These are phyloP conservation scores for Teunomyces panamensis DNA, from an alignment of 805 yeast species.

Conservation along the genomic window DNA sequence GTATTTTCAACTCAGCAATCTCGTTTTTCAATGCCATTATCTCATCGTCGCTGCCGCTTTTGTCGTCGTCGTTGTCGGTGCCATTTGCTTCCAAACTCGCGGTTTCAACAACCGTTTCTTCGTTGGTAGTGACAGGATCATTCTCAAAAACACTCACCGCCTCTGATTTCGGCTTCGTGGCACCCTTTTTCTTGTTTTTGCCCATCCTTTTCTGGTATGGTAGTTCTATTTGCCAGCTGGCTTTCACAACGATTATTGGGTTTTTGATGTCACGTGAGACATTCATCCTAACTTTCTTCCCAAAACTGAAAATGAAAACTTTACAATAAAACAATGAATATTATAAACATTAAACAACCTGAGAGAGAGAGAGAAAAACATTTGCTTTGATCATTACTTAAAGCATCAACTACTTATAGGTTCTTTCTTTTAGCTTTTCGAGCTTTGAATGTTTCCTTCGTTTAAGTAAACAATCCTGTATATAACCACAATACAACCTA, in stretches of 20 bases:
- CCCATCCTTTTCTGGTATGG: conserved; percentile 13
- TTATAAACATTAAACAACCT: neutral
- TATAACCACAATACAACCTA: neutral
- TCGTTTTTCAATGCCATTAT: conserved; percentile 7
- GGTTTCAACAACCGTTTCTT: neutral
- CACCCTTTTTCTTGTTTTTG: conserved; percentile 19
- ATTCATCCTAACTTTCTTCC: neutral
- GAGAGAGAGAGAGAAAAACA: too few relatives aligned
- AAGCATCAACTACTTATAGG: too few relatives aligned
- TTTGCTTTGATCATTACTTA: too few relatives aligned
- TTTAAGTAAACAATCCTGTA: neutral
- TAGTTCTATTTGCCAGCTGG: conserved; percentile 2
- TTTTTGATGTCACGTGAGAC: neutral
- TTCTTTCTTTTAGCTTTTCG: too few relatives aligned
- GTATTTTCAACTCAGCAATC: conserved; percentile 5
- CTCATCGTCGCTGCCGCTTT: neutral
- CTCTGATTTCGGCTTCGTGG: conserved; percentile 15
- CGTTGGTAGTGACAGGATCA: neutral
- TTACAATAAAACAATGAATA: neutral
- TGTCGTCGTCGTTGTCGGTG: neutral
- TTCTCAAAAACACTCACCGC: conserved; percentile 4
- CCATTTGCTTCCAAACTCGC: neutral
- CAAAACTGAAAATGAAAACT: neutral
- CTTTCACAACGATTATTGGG: neutral
- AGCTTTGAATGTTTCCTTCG: neutral